Percentiles rank a stretch among this genome's conserved stretches.
phyloP scores from a whole-genome alignment of 2,329 filamentous ascomycete genomes.

The Phyllosticta citrichinensis region DNA sequence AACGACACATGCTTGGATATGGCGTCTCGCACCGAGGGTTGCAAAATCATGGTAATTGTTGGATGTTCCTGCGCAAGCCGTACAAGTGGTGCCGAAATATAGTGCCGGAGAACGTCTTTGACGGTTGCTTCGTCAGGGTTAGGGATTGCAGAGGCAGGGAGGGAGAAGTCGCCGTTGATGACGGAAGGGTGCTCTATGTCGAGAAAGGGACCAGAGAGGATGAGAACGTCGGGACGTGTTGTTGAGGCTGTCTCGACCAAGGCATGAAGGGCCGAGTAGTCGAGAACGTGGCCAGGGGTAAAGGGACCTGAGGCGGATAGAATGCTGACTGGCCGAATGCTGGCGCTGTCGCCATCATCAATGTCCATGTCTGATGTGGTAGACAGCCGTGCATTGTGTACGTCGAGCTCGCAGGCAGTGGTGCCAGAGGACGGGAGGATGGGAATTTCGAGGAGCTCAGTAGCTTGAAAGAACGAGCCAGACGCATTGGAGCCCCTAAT shows the following conservation, averaged over 20 bases:
- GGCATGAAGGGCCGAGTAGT: constrained; percentile 76
- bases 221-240: constrained; percentile 63
- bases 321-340: constrained; percentile 57
- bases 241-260: constrained; percentile 70
- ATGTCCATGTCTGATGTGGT: constrained; percentile 35
- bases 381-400: constrained; percentile 58
- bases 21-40: constrained; percentile 74
- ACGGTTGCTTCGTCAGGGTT: constrained; percentile 67
- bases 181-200: constrained; percentile 86
- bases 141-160: constrained; percentile 30
- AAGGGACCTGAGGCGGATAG: constrained; percentile 80
- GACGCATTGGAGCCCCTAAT: constrained; percentile 78
- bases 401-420: constrained; percentile 51
- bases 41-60: constrained; percentile 68
- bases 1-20: constrained; percentile 78
- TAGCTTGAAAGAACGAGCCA: constrained; percentile 71
- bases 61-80: constrained; percentile 62
- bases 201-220: constrained; percentile 80
- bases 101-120: constrained; percentile 69
- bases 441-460: constrained; percentile 65
- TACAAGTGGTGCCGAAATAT: constrained; percentile 65
- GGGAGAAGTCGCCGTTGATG: constrained; percentile 43
- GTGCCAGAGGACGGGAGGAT: constrained; percentile 67
- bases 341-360: constrained; percentile 32
- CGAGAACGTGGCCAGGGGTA: constrained; percentile 82